A percentile compares a stretch with the other conserved stretches of the same genome.
These are phyloP conservation scores for Magnaporthiopsis incrustans DNA, from an alignment of 2,329 filamentous ascomycete genomes.

Conservation along the genomic window DNA sequence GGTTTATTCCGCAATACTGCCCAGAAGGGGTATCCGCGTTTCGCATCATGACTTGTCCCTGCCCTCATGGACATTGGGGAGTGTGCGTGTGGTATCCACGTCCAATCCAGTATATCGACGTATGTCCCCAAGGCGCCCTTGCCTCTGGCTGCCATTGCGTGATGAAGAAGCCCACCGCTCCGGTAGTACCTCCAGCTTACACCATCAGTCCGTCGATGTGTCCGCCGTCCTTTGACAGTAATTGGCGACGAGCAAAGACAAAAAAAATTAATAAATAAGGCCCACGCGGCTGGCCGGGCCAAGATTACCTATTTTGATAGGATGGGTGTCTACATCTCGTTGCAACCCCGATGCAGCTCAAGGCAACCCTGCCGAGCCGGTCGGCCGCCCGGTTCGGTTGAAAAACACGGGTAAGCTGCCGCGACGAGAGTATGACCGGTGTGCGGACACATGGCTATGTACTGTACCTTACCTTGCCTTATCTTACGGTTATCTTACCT, in stretches of 20 bases:
- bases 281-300: not conserved
- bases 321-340: not conserved
- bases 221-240: not conserved
- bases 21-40: not conserved
- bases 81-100: too few species aligned
- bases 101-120: too few species aligned
- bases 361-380: not conserved
- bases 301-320: not conserved
- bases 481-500: too few species aligned
- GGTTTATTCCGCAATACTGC: too few species aligned
- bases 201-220: not conserved
- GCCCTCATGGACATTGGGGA: too few species aligned
- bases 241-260: not conserved
- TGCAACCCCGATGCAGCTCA: not conserved
- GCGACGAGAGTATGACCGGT: not conserved
- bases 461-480: too few species aligned
- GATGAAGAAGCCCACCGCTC: too few species aligned
- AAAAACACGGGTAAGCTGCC: not conserved
- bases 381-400: too few species aligned
- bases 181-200: not conserved
- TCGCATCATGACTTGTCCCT: not conserved
- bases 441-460: not conserved
- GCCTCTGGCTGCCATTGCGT: too few species aligned
- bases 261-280: too few species aligned
- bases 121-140: too few species aligned